Base-by-base conservation (phyloP, 495 filamentous ascomycete species). In the Hypoxylon fuscum region DNA sequence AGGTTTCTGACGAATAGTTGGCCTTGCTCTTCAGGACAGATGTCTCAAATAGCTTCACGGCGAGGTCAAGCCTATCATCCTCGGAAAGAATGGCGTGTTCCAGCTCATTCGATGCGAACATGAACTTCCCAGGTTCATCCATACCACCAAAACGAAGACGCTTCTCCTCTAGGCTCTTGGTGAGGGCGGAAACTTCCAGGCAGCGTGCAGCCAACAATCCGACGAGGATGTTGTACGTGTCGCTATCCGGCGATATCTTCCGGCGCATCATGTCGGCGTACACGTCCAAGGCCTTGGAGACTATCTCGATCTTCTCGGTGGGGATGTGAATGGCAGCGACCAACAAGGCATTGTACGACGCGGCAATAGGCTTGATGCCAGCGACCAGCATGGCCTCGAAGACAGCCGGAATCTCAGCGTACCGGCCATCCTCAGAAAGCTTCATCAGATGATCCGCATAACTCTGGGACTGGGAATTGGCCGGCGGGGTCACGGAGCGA, bases 201-300 rank as follows among this genome's bases (percentile, higher is more conserved):
- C 92, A 90, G 29, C 90, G 89, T 15, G 84, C 80, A 18, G 93
- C 88, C 27, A 98, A 83, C 34, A 96, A 76, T 61, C 89, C 85
- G 56, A 98, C 88, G 9, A 98, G 76, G 2, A 89, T 91, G 68
- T 91, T 85, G 75, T 96, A 98, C 5, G 93, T 98, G 49, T 87
- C 83, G 55, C 88, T 86, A 68, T 96, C 88, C 12, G 94, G 94
- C 21, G 81, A 74, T 37, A 97, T 87, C 66, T 88, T 88, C 43
- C 93, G 89, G 58, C 89, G 84, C 63, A 96, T 88, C 94, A 98
- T 96, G 72, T 97, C 92, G 37, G 92, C 89, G 77, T 98, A 98
- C 55, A 98, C 89, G 81, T 93, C 92, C 44, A 98, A 84, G 5
- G 91, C 93, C 76, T 96, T 96, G 42, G 90, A 86, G 20, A 96